Evolutionary conservation across 2,329 filamentous ascomycete genomes (phyloP).

Genomic region (Beauveria rudraprayagi): DNA sequence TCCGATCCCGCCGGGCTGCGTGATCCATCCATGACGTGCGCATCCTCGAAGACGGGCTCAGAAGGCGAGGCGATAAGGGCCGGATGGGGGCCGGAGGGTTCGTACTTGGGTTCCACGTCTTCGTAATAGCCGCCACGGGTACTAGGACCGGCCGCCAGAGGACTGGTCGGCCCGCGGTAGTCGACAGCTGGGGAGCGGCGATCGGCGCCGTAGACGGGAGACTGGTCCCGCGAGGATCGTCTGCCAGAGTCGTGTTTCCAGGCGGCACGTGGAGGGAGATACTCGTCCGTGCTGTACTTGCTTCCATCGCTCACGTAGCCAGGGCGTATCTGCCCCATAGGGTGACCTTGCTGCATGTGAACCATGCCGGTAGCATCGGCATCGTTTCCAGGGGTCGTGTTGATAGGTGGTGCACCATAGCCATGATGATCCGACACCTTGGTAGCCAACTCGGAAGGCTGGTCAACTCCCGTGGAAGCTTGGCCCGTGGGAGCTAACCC

Average conservation of each 20-base stretch:
- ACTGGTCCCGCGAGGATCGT: slow-evolving; percentile 37
- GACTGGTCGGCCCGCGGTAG: slow-evolving; percentile 26
- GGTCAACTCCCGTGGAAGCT: slow-evolving; percentile 30
- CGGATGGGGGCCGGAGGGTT: slow-evolving; percentile 18
- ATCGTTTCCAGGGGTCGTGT: slow-evolving; percentile 54
- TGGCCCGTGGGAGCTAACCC: slow-evolving; percentile 37
- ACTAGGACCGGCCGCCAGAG: slow-evolving; percentile 25
- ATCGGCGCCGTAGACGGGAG: slow-evolving; percentile 31
- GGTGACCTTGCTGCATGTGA: slow-evolving; percentile 52
- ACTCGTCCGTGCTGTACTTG: slow-evolving; percentile 68
- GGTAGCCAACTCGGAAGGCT: slow-evolving; percentile 75
- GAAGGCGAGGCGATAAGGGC: slow-evolving; percentile 21
- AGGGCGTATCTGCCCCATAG: slow-evolving; percentile 33
- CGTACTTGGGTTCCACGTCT: slow-evolving; percentile 86
- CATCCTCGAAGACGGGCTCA: slow-evolving; percentile 51
- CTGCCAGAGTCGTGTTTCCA: slow-evolving; percentile 44
- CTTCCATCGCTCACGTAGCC: slow-evolving; percentile 58
- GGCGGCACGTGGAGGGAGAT: slow-evolving; percentile 50
- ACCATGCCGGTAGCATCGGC: slow-evolving; percentile 68
- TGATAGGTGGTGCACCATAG: slow-evolving; percentile 24
- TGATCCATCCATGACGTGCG: slow-evolving; percentile 44
- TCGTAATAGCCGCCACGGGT: slow-evolving; percentile 65
- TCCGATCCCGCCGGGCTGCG: slow-evolving; percentile 73
- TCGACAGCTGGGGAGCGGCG: slow-evolving; percentile 26
- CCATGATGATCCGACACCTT: slow-evolving; percentile 38